Base-by-base conservation (phyloP, 257 asterid species). In the Plantago ovata region DNA sequence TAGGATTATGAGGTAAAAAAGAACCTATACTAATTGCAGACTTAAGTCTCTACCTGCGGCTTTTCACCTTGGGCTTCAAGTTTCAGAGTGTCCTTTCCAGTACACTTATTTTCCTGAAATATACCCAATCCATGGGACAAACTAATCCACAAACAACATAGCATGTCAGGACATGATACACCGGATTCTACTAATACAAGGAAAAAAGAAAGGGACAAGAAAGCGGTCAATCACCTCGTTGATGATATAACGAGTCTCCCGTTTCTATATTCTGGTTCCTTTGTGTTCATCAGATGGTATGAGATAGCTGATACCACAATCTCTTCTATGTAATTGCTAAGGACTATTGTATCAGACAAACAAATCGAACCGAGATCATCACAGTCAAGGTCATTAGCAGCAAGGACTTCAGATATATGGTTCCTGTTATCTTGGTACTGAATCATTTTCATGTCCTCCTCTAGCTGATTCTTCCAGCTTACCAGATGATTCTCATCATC, bases 191-290 rank as follows among this genome's bases (percentile, higher is more conserved):
- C 36, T 38, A 44, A 21, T 40, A 38, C 21, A 24, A 40, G 19
- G 40, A 16, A 51, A 20, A 51, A 20, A 46, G 23, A 10, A 38
- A 56, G 15, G 44, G 13, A 19, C 56, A 18, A 56, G 33, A 19
- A 41, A 22, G 12, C 4, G 9, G 23, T 19, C 19, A 18, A 44
- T 60, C 60, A 89, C 97, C 97, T 89, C 28, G 67, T 38, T 1
- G 97, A 77, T 70, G 97, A 80, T 53, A 89, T 84, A 43, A 81
- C 86, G 71, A 89, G 97, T 67, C 84, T 89, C 67, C 94, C 97
- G 60, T 82, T 84, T 78, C 89, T 77, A 75, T 89, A 89, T 22
- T 75, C 84, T 9, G 89, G 89, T 56, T 81, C 86, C 41, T 70
- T 77, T 23, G 80, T 78, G 28, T 73, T 78, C 94, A 73, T 91